Evolutionary conservation across 345 rosid species (phyloP).

Genomic region (Noccaea caerulescens): DNA sequence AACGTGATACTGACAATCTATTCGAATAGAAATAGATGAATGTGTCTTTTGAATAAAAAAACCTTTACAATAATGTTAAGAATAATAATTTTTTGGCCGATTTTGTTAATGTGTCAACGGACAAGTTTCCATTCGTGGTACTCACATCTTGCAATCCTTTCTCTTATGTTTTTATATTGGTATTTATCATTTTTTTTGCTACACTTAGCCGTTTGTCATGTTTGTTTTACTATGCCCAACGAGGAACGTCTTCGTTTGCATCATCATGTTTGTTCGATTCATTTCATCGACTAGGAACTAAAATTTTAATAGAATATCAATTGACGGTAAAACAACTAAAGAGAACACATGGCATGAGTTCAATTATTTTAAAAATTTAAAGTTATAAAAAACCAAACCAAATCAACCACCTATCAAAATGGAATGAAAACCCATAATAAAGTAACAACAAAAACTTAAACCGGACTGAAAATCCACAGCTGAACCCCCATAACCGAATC

Average conservation of each 20-base stretch:
- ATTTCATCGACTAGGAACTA: too few species aligned
- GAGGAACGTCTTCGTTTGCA: too few species aligned
- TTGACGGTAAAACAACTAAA: too few species aligned
- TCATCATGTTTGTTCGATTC: too few species aligned
- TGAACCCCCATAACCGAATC: not conserved
- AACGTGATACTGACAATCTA: conserved; percentile 9
- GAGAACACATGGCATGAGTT: not conserved
- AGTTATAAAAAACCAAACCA: not conserved
- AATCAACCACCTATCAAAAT: not conserved
- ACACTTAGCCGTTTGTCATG: too few species aligned
- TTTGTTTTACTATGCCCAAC: too few species aligned
- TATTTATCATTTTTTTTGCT: not conserved
- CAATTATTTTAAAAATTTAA: not conserved
- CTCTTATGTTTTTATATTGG: not conserved
- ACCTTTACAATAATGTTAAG: not conserved
- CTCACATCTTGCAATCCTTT: conserved; percentile 21
- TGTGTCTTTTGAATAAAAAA: not conserved
- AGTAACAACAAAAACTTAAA: not conserved
- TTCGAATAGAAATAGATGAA: conserved; percentile 16
- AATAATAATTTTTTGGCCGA: conserved; percentile 30
- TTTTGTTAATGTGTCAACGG: conserved; percentile 33
- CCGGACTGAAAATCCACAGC: not conserved
- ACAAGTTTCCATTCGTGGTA: conserved; percentile 37
- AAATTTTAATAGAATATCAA: too few species aligned
- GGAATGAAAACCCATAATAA: not conserved